Conservation (phyloP, 257 asterid genomes). For the Ehretia macrophylla region DNA sequence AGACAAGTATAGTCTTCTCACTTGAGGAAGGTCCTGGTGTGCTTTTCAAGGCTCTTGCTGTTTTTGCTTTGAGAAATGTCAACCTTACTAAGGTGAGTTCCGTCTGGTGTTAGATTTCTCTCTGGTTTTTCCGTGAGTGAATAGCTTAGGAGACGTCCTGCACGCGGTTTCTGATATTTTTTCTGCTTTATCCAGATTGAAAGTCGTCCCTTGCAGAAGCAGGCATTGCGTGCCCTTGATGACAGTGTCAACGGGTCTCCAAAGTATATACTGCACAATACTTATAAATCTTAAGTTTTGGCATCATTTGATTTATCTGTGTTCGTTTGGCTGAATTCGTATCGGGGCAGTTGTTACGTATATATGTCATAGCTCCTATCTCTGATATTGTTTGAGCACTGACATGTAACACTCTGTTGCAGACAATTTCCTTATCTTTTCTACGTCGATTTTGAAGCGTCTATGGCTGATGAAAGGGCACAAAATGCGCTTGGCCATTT, state of each 20-base stretch:
- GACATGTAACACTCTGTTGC: constrained; percentile 20
- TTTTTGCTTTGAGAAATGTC: constrained; percentile 86
- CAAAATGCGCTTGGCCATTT: constrained; percentile 95
- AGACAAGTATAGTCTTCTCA: constrained; percentile 98
- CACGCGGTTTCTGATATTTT: not conserved
- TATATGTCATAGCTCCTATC: not conserved
- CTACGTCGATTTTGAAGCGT: constrained; percentile 97
- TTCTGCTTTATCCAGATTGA: constrained; percentile 57
- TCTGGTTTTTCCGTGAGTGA: constrained; percentile 4
- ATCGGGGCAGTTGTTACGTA: not conserved
- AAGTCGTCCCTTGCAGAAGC: constrained; percentile 94
- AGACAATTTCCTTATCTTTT: constrained; percentile 94
- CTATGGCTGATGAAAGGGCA: constrained; percentile 98
- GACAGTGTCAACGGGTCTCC: constrained; percentile 54
- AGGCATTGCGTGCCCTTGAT: constrained; percentile 58
- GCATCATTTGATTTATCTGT: not conserved
- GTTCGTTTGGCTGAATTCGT: not conserved
- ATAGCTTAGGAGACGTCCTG: not conserved
- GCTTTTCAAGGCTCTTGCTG: constrained; percentile 98
- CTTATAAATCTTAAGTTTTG: not conserved
- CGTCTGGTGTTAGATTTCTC: not conserved
- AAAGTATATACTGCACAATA: constrained; percentile 50
- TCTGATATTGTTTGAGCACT: constrained; percentile 4
- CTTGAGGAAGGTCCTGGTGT: constrained; percentile 99
- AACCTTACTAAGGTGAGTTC: constrained; percentile 84